Evolutionary conservation across 2,329 filamentous ascomycete genomes (phyloP), one percentile per base, ranked within the genome.

Genomic region (Hymenoscyphus occultus): DNA sequence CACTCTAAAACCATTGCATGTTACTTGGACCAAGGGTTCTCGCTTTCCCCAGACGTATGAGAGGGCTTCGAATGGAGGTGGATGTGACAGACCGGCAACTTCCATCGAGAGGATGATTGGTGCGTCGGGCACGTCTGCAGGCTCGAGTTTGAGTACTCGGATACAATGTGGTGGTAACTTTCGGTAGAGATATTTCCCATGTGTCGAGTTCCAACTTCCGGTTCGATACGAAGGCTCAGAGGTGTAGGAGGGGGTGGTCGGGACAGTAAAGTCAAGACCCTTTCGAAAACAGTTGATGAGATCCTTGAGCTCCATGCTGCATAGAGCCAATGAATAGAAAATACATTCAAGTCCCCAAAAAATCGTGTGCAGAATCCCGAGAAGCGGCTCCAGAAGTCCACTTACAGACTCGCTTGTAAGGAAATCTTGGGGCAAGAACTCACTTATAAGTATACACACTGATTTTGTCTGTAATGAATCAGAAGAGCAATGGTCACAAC

Each of bases 41-140:
- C 35, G 45, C 12, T 32, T 35, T 22, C 63, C 65, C 65, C 62
- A 67, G n/a, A 51, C 39, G 35, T 67, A 67, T 1, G 65, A 67
- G 9, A 63, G 42, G 14, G 57, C 57, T 39, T 59, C 57, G 19
- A 59, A 59, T 19, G 16, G 14, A 28, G 39, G 39, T 3, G 35
- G 22, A 16, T 42, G 5, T 1, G 13, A 4, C 0, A 59, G 22
- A 7, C 19, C 16, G 6, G 19, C 16, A 2, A 59, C 39, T 28
- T 45, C 57, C 13, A 22, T 40, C 3, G 14, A 16, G 22, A 39
- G 13, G 35, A 39, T 14, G 3, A 59, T 59, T 16, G 16, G 31
- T 14, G 31, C 19, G 14, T 42, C 35, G 0, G 2, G 22, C 2
- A 2, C 19, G 10, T 39, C 35, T 7, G 57, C n/a, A 12, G 19